These are phyloP conservation scores for Chaetomiaceae sp. DNA, from an alignment of 2,329 filamentous ascomycete species.

Conservation along the genomic window DNA sequence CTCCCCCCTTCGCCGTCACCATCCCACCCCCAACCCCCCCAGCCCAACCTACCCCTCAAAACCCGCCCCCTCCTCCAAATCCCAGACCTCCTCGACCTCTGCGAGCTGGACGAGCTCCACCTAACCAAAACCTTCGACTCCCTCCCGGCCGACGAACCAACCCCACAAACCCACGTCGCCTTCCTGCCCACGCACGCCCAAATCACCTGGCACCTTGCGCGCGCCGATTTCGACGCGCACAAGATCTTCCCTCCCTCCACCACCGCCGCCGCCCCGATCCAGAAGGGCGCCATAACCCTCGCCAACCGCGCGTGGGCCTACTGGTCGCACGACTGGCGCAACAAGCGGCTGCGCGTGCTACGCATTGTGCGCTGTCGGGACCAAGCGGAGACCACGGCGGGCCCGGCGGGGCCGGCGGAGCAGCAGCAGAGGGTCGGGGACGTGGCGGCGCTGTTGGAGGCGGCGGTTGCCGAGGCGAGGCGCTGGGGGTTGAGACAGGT, in stretches of 20 bases:
- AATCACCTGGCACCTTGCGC: conserved; percentile 33
- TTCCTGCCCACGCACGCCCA: conserved; percentile 32
- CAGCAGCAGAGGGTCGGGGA: conserved; percentile 26
- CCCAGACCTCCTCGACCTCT: conserved; percentile 27
- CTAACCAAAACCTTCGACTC: conserved; percentile 26
- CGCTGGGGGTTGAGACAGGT: conserved; percentile 33
- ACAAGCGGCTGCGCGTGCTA: conserved; percentile 30
- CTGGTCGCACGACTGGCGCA: conserved; percentile 36
- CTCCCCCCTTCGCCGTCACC: not conserved
- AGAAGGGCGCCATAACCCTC: conserved; percentile 27
- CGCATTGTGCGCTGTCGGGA: conserved; percentile 23
- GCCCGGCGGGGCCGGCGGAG: too few relatives aligned
- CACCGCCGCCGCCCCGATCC: not conserved
- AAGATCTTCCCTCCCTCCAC: conserved; percentile 16
- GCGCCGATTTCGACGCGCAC: conserved; percentile 29
- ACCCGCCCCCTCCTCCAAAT: conserved; percentile 27
- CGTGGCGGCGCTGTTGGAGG: conserved; percentile 31
- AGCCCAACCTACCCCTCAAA: not conserved
- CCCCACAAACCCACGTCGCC: conserved; percentile 33
- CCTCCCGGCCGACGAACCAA: conserved; percentile 26
- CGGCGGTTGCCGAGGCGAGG: conserved; percentile 34
- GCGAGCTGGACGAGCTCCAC: conserved; percentile 28
- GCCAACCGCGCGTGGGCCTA: conserved; percentile 31
- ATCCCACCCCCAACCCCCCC: not conserved
- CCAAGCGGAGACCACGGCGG: not conserved